Base-by-base conservation (phyloP, 2,329 filamentous ascomycete genomes). In the Echinosphaeria canescens region DNA sequence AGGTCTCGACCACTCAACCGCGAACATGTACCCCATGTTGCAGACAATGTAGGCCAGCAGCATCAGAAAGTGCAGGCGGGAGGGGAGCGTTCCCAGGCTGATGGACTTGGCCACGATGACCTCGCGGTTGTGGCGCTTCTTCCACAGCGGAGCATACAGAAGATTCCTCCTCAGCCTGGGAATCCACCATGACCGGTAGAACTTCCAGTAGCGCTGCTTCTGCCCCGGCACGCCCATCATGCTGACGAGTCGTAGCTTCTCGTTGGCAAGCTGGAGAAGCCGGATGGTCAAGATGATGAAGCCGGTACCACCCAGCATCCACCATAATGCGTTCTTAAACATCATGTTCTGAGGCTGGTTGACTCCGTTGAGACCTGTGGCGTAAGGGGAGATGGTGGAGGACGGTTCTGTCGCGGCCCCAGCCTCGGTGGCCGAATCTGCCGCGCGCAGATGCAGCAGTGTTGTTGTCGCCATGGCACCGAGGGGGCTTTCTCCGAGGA, bases 1-100 rank as follows among this genome's bases (percentile, higher is more conserved):
- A 25, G 50, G 40, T 29, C 58, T 51, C n/a, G 37, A 36, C 56
- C 67, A 75, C 46, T 74, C 52, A 27, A 76, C 52, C 25, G 61
- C 44, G 31, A 70, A 56, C 52, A 70, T 65, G 51, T 73, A 75
- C 34, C 52, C 49, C 15, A 69, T 19, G 41, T 75, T 76, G 51
- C 63, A 70, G 30, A 50, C 40, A 6, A 73, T 38, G 40, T 71
- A 75, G 27, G 59, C 38, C 22, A 51, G 37, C 24, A 76, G 53
- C 12, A 75, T 47, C 27, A 70, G 42, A 27, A 50, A 51, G 40
- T 76, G 69, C 23, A 75, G 53, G 29, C 72, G 58, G 2, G 70
- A 73, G 1, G 71, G 71, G 11, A 76, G 48, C 1, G 69, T 74
- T 33, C 70, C 62, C 31, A 65, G 51, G 44, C 54, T 46, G 41